Percentiles rank a stretch among this genome's conserved stretches.
Conservation (phyloP, 371 early-diverging fungal species). For the Thermomucor indicae-seudaticae region DNA sequence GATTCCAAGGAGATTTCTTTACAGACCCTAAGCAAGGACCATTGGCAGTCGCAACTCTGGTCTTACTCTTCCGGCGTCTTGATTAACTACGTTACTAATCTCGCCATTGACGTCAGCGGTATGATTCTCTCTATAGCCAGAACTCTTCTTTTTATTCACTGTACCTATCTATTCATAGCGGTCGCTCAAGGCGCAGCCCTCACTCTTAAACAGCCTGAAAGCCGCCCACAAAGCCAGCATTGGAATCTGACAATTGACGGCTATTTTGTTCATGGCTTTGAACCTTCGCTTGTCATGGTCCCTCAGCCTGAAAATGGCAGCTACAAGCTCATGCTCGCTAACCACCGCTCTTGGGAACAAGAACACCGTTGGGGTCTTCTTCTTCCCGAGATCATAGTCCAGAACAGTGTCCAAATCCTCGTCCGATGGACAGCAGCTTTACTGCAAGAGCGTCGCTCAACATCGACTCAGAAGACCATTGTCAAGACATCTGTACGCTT, state of each 20-base stretch:
- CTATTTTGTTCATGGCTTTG: slow-evolving; percentile 14
- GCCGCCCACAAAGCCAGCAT: slow-evolving; percentile 13
- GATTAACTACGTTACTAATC: slow-evolving; percentile 46
- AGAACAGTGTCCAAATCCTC: slow-evolving; percentile 10
- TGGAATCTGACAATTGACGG: slow-evolving; percentile 29
- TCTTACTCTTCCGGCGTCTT: slow-evolving; percentile 42
- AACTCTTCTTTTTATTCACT: not conserved
- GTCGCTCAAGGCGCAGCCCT: slow-evolving; percentile 17
- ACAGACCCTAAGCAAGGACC: slow-evolving; percentile 17
- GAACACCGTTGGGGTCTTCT: slow-evolving; percentile 24
- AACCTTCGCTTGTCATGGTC: slow-evolving; percentile 13
- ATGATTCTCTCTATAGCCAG: slow-evolving; percentile 4
- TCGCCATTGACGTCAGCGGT: slow-evolving; percentile 35
- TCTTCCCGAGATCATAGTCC: slow-evolving; percentile 12
- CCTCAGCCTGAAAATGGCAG: slow-evolving; percentile 5
- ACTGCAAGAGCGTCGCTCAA: slow-evolving; percentile 16
- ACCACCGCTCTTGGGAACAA: slow-evolving; percentile 4
- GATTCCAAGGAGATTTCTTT: slow-evolving; percentile 16
- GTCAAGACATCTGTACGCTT: slow-evolving; percentile 9
- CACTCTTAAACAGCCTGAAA: slow-evolving; percentile 15
- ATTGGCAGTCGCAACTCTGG: slow-evolving; percentile 51
- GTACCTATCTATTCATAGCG: slow-evolving; percentile 5
- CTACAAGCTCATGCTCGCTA: slow-evolving; percentile 2
- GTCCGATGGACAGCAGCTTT: slow-evolving; percentile 12
- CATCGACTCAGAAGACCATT: slow-evolving; percentile 4